phyloP scores from a whole-genome alignment of 1,139 yeast species.

The Sugiyamaella paludigena region DNA sequence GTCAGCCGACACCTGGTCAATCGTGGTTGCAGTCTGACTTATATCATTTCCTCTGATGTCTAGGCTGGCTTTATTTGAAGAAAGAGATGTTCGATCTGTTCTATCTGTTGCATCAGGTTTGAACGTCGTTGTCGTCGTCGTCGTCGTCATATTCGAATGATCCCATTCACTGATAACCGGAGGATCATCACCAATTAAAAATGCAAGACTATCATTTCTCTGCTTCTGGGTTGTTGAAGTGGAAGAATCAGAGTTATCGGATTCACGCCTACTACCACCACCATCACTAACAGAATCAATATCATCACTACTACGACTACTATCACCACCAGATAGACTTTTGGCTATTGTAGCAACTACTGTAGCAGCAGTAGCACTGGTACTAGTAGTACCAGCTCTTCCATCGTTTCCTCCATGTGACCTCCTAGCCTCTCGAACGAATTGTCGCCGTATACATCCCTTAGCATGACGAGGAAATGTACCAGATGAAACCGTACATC shows the following conservation, averaged over 20 bases:
- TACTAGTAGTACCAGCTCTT: background rate
- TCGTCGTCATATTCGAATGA: too few species aligned
- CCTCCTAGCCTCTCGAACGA: slow-evolving; percentile 2
- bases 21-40: too few species aligned
- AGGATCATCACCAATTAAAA: slow-evolving; percentile 14
- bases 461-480: slow-evolving; percentile 1
- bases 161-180: background rate
- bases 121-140: background rate
- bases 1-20: background rate
- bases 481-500: slow-evolving; percentile 12
- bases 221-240: background rate
- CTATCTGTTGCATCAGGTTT: too few species aligned
- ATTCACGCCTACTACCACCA: background rate
- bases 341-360: background rate
- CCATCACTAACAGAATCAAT: background rate
- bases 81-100: too few species aligned
- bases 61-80: background rate
- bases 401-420: background rate
- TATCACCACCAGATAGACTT: background rate
- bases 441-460: slow-evolving; percentile 4
- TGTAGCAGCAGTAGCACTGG: background rate
- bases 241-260: background rate
- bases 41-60: background rate
- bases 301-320: background rate
- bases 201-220: slow-evolving; percentile 14